Evolutionary conservation across 371 early-diverging fungal genomes (phyloP), one percentile per base, ranked within the genome.

Genomic region (Rozella allomycis): DNA sequence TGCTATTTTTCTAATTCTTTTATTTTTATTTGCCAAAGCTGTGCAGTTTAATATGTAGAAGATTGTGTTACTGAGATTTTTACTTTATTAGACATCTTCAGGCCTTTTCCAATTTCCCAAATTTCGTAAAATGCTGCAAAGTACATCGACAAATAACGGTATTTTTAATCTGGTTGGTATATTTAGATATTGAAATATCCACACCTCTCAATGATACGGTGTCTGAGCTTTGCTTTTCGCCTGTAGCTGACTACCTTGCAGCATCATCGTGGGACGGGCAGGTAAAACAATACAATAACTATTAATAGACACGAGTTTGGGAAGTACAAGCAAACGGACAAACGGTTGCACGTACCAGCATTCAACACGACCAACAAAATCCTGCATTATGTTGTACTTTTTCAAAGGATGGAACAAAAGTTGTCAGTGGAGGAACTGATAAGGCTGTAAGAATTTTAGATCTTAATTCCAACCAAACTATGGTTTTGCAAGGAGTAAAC

Each of bases 231-330:
- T 46, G 60, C n/a, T 87, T 82, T 48, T 70, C 71, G 18, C 67
- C 84, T 7, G 58, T 60, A 37, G 75, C 76, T 6, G 78, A 91
- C 47, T 74, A 61, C 25, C 49, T 91, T 19, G 74, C 85, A 3
- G 84, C 74, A 0, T 57, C 75, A 12, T 80, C 83, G 5, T 91
- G 91, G 88, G 86, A 90, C 54, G 78, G 79, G 48, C 70, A 74
- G 52, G 86, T 79, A 62, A 28, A 22, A 20, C 16, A 17, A 25
- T 23, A 17, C 3, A 28, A 6, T 4, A 37, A 18, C 34, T 17
- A 27, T 13, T 12, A 37, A 4, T 52, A 86, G 84, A 83, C 85
- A 19, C 58, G 86, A 37, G 70, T 87, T 30, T 88, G 79, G 53
- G 82, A 87, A 49, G 69, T 86, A 17, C 71, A 74, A 28, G 50